Evolutionary conservation across 2,329 filamentous ascomycete species (phyloP), one percentile per base, ranked within the genome.

Genomic region (Botrytis galanthina): DNA sequence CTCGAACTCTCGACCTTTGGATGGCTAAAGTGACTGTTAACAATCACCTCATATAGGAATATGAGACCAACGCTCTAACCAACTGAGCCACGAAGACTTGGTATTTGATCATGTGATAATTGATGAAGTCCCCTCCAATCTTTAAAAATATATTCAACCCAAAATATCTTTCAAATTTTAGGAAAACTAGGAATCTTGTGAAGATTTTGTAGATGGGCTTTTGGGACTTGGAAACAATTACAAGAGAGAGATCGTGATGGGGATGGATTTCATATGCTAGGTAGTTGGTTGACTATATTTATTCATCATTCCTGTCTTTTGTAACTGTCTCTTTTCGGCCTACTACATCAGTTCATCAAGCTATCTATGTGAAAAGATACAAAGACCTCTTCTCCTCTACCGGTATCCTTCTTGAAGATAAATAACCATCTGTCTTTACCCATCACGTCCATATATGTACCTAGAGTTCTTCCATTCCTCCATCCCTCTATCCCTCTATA

Each of bases 1-100:
- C 80, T 84, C 82, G 86, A 87, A 82, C 86, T 87, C 83, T 82
- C 82, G 84, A 84, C 83, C 84, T 85, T 84, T 84, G 83, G 80
- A 82, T 82, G 39, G 39, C 62, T 39, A 51, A 51, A 67, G 63
- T 67, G 44, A 51, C 3, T 54, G 63, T 67, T 54, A 3, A 20
- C 63, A 67, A 67, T n/a, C 63, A 67, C 63, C 63, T 67, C 63
- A 67, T 54, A 54, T 51, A 39, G 3, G 32, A 32, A 74, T 67
- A 82, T 83, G 82, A 83, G 82, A 83, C 82, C 81, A 81, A 83
- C 82, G 82, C 82, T 83, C 81, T 83, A 81, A 80, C 82, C 82
- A 82, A 83, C 82, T 83, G 80, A 83, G 82, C 81, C 82, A 83
- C 80, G 78, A 82, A 83, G 80, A 82, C 81, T 63, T 0, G 16